Conservation (phyloP, 495 filamentous ascomycete species). For the Tuber melanosporum region DNA sequence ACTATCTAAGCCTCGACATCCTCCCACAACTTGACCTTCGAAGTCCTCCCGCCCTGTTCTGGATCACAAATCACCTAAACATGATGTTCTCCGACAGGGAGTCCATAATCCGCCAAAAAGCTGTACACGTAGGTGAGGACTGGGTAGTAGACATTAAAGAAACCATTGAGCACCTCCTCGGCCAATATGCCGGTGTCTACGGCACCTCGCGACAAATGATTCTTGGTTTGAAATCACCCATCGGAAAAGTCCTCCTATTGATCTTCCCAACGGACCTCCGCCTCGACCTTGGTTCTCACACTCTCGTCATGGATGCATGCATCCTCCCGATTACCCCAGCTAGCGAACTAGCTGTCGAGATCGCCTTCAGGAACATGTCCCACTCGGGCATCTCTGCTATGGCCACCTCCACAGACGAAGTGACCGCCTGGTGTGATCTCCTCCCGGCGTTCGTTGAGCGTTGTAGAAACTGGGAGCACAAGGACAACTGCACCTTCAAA, state of each 20-base stretch:
- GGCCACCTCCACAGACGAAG: constrained; percentile 45
- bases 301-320: constrained; percentile 44
- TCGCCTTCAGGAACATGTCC: background rate
- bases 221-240: background rate
- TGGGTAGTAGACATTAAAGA: constrained; percentile 43
- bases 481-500: constrained; percentile 49
- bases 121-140: constrained; percentile 6
- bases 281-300: constrained; percentile 42
- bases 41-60: constrained; percentile 26
- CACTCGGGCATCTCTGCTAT: constrained; percentile 21
- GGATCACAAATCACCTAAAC: constrained; percentile 36
- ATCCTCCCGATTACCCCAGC: constrained; percentile 41
- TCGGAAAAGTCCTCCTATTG: constrained; percentile 36
- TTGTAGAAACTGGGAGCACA: constrained; percentile 52
- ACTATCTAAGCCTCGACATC: constrained; percentile 39
- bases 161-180: constrained; percentile 41
- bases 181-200: constrained; percentile 39
- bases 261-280: constrained; percentile 39
- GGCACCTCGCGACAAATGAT: constrained; percentile 5
- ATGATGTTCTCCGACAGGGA: constrained; percentile 42
- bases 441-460: constrained; percentile 51
- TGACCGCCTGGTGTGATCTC: constrained; percentile 49
- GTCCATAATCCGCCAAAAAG: constrained; percentile 26
- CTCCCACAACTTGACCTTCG: constrained; percentile 39
- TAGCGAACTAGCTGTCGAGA: background rate